Evolutionary conservation across 345 rosid species (phyloP).

Genomic region (Citrus australasica): DNA sequence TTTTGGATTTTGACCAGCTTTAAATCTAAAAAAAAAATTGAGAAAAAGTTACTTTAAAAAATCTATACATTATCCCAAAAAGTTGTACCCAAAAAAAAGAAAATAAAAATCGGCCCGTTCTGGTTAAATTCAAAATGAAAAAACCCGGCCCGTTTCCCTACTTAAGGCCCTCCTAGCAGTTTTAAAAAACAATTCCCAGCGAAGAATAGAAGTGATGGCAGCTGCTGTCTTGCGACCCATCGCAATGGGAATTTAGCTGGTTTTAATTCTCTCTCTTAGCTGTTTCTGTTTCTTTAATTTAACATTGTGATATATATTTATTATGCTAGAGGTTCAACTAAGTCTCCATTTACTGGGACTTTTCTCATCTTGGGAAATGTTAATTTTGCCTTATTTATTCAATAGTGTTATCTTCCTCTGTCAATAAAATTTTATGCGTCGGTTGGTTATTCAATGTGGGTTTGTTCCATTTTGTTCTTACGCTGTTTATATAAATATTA

Average conservation of each 20-base stretch:
- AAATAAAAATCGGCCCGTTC: too few species aligned
- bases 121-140: too few species aligned
- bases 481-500: not conserved
- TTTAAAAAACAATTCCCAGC: not conserved
- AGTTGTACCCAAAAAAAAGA: too few species aligned
- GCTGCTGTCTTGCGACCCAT: too few species aligned
- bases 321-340: not conserved
- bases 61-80: too few species aligned
- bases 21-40: too few species aligned
- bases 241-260: slow-evolving; percentile 46
- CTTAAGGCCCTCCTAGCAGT: too few species aligned
- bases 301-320: not conserved
- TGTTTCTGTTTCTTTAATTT: not conserved
- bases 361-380: not conserved
- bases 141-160: too few species aligned
- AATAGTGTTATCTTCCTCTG: not conserved
- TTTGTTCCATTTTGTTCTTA: not conserved
- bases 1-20: too few species aligned
- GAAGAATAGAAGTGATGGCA: too few species aligned
- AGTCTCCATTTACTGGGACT: not conserved
- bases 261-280: slow-evolving; percentile 10
- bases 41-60: too few species aligned
- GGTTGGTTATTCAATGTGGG: not conserved
- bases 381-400: not conserved
- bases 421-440: too few species aligned